Evolutionary conservation across 2,329 filamentous ascomycete species (phyloP).

Genomic region (Penicillium sp.): DNA sequence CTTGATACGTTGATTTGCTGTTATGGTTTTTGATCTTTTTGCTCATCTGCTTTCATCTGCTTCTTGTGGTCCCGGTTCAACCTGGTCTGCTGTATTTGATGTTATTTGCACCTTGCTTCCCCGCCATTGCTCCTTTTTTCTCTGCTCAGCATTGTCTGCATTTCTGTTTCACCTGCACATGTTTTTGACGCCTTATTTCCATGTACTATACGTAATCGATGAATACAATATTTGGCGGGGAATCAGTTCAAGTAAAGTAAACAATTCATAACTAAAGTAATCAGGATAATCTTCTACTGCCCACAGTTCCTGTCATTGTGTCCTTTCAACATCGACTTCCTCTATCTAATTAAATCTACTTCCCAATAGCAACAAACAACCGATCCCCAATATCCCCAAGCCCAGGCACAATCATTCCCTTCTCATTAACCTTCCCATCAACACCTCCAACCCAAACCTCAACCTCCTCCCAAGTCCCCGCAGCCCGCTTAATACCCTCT

Average conservation of each 20-base stretch:
- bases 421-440: conserved; percentile 69
- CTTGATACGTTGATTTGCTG: conserved; percentile 7
- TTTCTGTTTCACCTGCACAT: conserved; percentile 29
- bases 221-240: conserved; percentile 34
- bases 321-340: background rate
- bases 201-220: conserved; percentile 43
- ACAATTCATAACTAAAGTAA: background rate
- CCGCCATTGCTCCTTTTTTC: conserved; percentile 17
- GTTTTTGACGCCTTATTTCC: conserved; percentile 31
- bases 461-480: conserved; percentile 69
- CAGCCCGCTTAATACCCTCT: conserved; percentile 70
- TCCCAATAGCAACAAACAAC: conserved; percentile 84
- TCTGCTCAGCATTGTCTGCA: conserved; percentile 23
- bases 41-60: conserved; percentile 23
- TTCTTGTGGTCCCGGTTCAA: conserved; percentile 14
- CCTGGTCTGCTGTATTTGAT: conserved; percentile 23
- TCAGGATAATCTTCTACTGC: background rate
- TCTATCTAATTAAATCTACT: conserved; percentile 48
- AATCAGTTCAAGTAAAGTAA: conserved; percentile 3
- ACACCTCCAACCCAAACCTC: conserved; percentile 78
- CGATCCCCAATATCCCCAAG: conserved; percentile 89
- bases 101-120: conserved; percentile 30
- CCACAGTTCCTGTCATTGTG: no score
- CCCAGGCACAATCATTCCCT: conserved; percentile 88
- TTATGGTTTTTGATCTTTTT: conserved; percentile 11